Base-by-base conservation (phyloP, 177 flowering plant genomes). In the Vitis hybrid region DNA sequence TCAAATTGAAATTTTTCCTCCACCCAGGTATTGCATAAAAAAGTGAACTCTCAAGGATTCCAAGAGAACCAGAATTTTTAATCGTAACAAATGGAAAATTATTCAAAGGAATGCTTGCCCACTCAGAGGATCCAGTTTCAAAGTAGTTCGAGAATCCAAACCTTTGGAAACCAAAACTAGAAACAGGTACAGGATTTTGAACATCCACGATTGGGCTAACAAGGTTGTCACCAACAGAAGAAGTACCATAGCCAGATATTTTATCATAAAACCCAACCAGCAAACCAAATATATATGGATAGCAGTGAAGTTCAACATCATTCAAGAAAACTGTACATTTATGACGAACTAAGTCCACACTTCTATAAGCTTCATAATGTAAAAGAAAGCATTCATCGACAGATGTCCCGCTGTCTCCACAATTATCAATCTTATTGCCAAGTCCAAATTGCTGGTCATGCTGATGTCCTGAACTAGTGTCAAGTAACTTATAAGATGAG, bases 261-360 rank as follows among this genome's bases (percentile, higher is more conserved):
- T 68, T 80, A 59, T 83, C 80, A 68, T 19, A 77, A 71, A 90
- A 89, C 4, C 74, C 79, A 63, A 61, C 63, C 77, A 95, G 67
- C 69, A 79, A 62, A 2, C 88, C 83, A 66, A 86, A 34, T 18
- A 89, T 69, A 61, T 73, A 59, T 12, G 98, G 99, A 69, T 90
- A 82, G 76, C 84, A 81, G 78, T 93, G 98, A 66, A 95, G 65
- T 55, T 95, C 97, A 77, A 81, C 74, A 77, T 87, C 80, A 78
- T 62, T 80, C 72, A 92, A 74, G 60, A 58, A 67, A 12, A 89
- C 20, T 6, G 73, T 69, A 69, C 31, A 81, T 68, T 77, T 73
- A 45, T 75, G 76, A 54, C 18, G 53, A 73, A 67, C 61, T 16
- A 19, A 15, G 56, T 58, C 77, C 14, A 20, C 55, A 70, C 54